phyloP scores from a whole-genome alignment of 768 basidiomycete species.

The Lactarius akahatsu region DNA sequence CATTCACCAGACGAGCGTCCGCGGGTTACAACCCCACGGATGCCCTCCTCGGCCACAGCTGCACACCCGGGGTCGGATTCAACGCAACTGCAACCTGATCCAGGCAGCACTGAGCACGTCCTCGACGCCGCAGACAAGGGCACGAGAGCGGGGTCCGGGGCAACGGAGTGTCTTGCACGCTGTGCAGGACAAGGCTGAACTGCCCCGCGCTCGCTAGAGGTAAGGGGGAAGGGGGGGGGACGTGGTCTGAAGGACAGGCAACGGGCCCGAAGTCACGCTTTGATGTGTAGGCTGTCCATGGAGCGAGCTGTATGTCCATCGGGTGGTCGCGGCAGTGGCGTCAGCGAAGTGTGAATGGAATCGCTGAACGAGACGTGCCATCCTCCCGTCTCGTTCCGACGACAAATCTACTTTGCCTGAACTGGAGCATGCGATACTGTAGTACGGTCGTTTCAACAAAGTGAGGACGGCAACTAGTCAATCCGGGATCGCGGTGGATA shows the following conservation, averaged over 20 bases:
- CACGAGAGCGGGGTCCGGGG: conserved; percentile 56
- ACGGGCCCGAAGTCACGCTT: conserved; percentile 51
- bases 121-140: conserved; percentile 69
- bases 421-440: conserved; percentile 13
- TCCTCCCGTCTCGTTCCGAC: conserved; percentile 69
- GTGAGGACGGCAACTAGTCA: conserved; percentile 55
- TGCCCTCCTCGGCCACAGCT: conserved; percentile 50
- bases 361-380: conserved; percentile 42
- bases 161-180: conserved; percentile 55
- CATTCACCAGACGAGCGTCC: conserved; percentile 74
- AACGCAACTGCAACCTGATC: no score
- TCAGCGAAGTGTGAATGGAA: background rate
- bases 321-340: background rate
- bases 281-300: conserved; percentile 68
- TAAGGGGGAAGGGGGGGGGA: background rate
- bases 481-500: conserved; percentile 61
- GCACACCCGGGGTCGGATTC: conserved; percentile 44
- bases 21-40: conserved; percentile 68
- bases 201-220: no score
- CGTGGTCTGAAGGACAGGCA: conserved; percentile 39
- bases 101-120: no score
- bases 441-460: conserved; percentile 35
- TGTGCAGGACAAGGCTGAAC: conserved; percentile 55
- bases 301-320: conserved; percentile 53
- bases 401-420: conserved; percentile 42